Percentiles rank a stretch among this genome's conserved stretches.
These are phyloP conservation scores for Melastoma candidum DNA, from an alignment of 441 rosid genomes.

Conservation along the genomic window DNA sequence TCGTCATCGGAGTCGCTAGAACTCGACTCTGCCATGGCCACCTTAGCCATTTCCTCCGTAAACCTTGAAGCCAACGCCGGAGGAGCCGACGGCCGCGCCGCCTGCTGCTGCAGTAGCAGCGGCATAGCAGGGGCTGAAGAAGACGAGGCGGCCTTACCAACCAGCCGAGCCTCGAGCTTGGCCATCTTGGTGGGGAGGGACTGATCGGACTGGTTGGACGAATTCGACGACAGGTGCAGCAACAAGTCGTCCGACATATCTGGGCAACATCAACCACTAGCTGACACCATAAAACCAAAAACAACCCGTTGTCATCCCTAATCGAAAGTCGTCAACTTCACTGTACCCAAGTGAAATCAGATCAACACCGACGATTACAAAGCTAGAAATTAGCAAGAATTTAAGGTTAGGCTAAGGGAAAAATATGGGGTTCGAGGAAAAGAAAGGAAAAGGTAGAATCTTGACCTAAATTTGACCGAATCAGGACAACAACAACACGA, in stretches of 20 bases:
- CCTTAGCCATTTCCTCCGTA: constrained; percentile 26
- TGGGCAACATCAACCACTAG: neutral
- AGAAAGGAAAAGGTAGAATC: no score
- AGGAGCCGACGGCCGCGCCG: constrained; percentile 31
- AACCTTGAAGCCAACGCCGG: constrained; percentile 24
- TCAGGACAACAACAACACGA: no score
- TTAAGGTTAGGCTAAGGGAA: no score
- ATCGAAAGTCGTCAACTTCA: no score
- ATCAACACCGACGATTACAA: no score
- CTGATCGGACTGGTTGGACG: constrained; percentile 93
- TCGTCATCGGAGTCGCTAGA: constrained; percentile 95
- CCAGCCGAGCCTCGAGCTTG: constrained; percentile 96
- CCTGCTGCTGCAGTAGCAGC: constrained; percentile 24
- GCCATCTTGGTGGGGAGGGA: constrained; percentile 91
- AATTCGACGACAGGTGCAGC: constrained; percentile 81
- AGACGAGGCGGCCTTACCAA: constrained; percentile 55
- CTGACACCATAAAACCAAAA: no score
- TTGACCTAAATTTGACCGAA: no score
- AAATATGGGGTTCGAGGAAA: no score
- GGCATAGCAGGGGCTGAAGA: constrained; percentile 14
- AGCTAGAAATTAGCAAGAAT: no score
- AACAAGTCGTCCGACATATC: constrained; percentile 76
- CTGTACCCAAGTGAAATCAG: no score
- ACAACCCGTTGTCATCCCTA: no score
- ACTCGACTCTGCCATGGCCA: constrained; percentile 23